Conservation (phyloP, 352 stramenopile genomes). For the Pythium myriotylum region DNA sequence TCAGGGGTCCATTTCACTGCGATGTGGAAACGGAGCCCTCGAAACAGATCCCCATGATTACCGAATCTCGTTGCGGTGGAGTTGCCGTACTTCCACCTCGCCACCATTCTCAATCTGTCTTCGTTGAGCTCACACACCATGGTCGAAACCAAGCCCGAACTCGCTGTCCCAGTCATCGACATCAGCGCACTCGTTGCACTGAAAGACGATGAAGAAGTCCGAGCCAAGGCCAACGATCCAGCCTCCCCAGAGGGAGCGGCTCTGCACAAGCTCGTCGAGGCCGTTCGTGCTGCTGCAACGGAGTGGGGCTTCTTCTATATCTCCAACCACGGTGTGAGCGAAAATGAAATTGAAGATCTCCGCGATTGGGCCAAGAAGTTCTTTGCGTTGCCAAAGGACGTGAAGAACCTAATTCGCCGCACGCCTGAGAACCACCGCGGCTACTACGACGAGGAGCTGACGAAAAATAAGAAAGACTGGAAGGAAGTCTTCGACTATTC, state of each 20-base stretch:
- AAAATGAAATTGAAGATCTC: slow-evolving; percentile 63
- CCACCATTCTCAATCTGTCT: too few relatives aligned
- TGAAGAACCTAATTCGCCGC: slow-evolving; percentile 62
- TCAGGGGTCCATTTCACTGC: too few relatives aligned
- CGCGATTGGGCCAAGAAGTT: slow-evolving; percentile 64
- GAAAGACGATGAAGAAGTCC: neutral
- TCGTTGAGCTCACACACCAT: too few relatives aligned
- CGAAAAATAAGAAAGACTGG: slow-evolving; percentile 93
- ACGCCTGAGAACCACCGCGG: slow-evolving; percentile 80
- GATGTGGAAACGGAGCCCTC: too few relatives aligned
- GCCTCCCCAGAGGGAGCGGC: neutral
- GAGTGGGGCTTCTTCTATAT: slow-evolving; percentile 95
- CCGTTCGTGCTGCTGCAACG: slow-evolving; percentile 51
- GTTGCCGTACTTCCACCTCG: too few relatives aligned
- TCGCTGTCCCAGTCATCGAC: slow-evolving; percentile 1
- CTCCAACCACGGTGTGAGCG: slow-evolving; percentile 70
- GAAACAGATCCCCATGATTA: too few relatives aligned
- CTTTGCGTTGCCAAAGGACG: slow-evolving; percentile 73
- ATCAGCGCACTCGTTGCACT: slow-evolving; percentile 1
- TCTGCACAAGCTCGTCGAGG: slow-evolving; percentile 40
- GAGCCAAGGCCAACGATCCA: neutral
- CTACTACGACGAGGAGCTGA: slow-evolving; percentile 95
- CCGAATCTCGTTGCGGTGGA: too few relatives aligned
- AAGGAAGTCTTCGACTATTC: slow-evolving; percentile 88
- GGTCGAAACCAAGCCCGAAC: neutral